Conservation (phyloP, 768 basidiomycete species). For the Leccinellum luteum region DNA sequence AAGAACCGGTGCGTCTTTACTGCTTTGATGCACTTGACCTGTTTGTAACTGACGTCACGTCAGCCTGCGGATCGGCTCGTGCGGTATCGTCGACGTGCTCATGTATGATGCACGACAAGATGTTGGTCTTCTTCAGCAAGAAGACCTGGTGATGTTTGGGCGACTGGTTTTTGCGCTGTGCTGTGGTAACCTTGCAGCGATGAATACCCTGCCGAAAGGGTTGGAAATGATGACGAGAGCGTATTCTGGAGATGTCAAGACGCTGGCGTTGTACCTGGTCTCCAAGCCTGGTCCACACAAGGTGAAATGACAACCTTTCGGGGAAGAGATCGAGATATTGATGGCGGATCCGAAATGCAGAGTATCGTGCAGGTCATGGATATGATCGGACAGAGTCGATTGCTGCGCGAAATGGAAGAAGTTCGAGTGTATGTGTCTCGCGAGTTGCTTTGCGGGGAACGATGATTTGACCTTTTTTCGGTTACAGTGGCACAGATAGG, state of each 20-base stretch:
- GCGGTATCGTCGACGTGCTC: slow-evolving; percentile 84
- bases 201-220: slow-evolving; percentile 63
- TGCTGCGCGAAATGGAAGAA: slow-evolving; percentile 77
- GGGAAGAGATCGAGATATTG: neutral
- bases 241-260: slow-evolving; percentile 84
- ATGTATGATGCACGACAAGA: slow-evolving; percentile 70
- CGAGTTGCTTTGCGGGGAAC: neutral
- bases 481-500: slow-evolving; percentile 69
- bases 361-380: slow-evolving; percentile 78
- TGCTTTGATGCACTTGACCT: neutral
- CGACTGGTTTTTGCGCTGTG: slow-evolving; percentile 78
- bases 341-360: slow-evolving; percentile 33
- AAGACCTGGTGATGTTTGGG: slow-evolving; percentile 87
- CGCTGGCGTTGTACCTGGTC: slow-evolving; percentile 71
- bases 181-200: slow-evolving; percentile 60
- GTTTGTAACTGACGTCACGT: slow-evolving; percentile 2
- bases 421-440: slow-evolving; percentile 59
- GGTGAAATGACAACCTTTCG: slow-evolving; percentile 33
- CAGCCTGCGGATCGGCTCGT: slow-evolving; percentile 83
- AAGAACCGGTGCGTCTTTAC: slow-evolving; percentile 66
- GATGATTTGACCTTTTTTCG: neutral
- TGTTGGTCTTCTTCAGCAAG: slow-evolving; percentile 66
- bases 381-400: slow-evolving; percentile 66
- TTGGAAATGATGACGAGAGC: slow-evolving; percentile 68
- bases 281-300: slow-evolving; percentile 68